Evolutionary conservation across 495 filamentous ascomycete species (phyloP), one percentile per base, ranked within the genome.

Genomic region (Alectoria sarmentosa): DNA sequence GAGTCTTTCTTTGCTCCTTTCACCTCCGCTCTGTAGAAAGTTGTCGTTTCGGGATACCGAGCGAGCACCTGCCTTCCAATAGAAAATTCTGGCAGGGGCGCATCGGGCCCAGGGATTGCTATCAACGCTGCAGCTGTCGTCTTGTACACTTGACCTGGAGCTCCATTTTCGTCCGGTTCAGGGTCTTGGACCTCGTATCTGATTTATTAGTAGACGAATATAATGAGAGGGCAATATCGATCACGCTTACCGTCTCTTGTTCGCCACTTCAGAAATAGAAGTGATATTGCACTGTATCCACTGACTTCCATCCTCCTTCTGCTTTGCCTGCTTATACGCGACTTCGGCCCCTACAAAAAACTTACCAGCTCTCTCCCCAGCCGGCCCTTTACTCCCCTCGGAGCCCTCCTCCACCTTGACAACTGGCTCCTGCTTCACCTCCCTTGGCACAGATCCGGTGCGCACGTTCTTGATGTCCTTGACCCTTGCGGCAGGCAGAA

Each of bases 1-100:
- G 77, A 77, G 58, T 84, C 83, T 66, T 86, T 86, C 68, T 88
- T 86, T 63, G 80, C 81, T 0, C 86, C 86, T 79, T 91, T 92
- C 23, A 98, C 93, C 67, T 97, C 92, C 15, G 95, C 94, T 70
- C 90, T 87, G 74, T 99, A 99, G 71, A 99, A 99, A 0, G 93
- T 97, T 3, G 94, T 96, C 14, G 95, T 99, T 63, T 91, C 88
- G 0, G 91, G 91, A 71, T 96, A 96, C 46, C 90, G 78, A 0
- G 91, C 91, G 60, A 96, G 76, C 37, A 96, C 91, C 30, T 85
- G 85, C 71, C 89, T 92, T 19, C 92, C 92, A 61, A 84, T 76
- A 1, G 92, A 80, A 69, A 93, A 92, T 15, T 88, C 83, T 3
- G 85, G 79, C 55, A 96, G 73, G 10, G 78, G 77, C 39, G 79